These are phyloP conservation scores for Artemisia annua DNA, from an alignment of 129 eudicot species.

Conservation along the genomic window DNA sequence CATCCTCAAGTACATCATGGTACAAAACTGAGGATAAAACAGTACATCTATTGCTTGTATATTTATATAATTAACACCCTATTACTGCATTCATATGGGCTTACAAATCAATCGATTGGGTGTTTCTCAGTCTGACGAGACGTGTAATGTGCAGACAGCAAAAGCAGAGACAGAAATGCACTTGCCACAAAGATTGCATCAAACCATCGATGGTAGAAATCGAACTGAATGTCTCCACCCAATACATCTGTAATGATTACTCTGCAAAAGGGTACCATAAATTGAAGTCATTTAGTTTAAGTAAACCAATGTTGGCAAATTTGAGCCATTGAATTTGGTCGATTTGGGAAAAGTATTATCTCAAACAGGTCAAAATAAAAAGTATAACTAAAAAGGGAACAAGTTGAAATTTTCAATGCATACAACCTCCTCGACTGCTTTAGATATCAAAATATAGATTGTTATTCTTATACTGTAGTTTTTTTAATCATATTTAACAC, in stretches of 20 bases:
- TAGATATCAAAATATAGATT: no score
- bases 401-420: no score
- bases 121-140: constrained; percentile 96
- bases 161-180: constrained; percentile 88
- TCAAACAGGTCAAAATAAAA: no score
- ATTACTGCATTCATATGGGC: constrained; percentile 16
- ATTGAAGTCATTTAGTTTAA: background rate
- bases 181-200: constrained; percentile 98
- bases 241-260: constrained; percentile 90
- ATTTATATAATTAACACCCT: constrained; percentile 22
- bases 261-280: constrained; percentile 44
- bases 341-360: background rate
- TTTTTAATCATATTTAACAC: no score
- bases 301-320: background rate
- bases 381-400: no score
- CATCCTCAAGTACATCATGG: constrained; percentile 25
- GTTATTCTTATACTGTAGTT: no score
- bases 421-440: no score
- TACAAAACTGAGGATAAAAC: constrained; percentile 25
- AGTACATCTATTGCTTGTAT: constrained; percentile 21
- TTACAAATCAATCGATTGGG: constrained; percentile 56
- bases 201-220: constrained; percentile 96
- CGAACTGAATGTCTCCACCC: constrained; percentile 98
- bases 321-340: background rate
- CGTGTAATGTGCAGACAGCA: constrained; percentile 97